Evolutionary conservation across 2,329 filamentous ascomycete species (phyloP).

Genomic region (Botryotinia narcissicola): DNA sequence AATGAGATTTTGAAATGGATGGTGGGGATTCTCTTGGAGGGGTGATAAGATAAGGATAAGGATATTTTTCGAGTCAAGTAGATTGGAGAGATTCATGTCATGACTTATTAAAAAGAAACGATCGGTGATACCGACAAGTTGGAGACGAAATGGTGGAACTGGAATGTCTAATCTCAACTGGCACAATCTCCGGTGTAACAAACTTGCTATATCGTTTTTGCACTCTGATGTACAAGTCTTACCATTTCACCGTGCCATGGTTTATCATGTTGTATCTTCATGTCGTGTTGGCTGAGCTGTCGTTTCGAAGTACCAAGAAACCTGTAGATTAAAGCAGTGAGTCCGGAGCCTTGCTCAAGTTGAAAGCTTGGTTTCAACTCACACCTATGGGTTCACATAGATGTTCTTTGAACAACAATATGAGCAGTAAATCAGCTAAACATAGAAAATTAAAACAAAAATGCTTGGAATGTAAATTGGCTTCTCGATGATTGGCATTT

Average conservation of each 20-base stretch:
- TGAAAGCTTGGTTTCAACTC: not conserved
- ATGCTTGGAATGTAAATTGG: not conserved
- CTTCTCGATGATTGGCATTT: not conserved
- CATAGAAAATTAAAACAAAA: not conserved
- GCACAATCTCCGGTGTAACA: not conserved
- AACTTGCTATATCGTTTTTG: not conserved
- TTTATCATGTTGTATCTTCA: not conserved
- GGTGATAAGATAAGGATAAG: not conserved
- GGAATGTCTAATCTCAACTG: not conserved
- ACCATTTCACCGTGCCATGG: not conserved
- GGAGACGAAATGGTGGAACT: not conserved
- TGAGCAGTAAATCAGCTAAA: not conserved
- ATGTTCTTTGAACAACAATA: not conserved
- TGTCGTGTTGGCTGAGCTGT: not conserved
- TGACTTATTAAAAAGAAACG: not conserved
- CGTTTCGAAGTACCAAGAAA: not conserved
- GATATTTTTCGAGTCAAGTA: not conserved
- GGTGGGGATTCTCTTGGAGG: not conserved
- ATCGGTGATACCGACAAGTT: not conserved
- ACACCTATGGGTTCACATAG: not conserved
- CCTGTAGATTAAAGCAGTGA: not conserved
- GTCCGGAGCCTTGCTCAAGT: not conserved
- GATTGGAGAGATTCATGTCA: not conserved
- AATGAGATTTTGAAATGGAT: not conserved
- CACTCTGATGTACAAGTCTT: not conserved